A percentile compares a stretch with the other conserved stretches of the same genome.
Evolutionary conservation across 2,329 filamentous ascomycete species (phyloP).

Genomic region (Leptographium lundbergii): DNA sequence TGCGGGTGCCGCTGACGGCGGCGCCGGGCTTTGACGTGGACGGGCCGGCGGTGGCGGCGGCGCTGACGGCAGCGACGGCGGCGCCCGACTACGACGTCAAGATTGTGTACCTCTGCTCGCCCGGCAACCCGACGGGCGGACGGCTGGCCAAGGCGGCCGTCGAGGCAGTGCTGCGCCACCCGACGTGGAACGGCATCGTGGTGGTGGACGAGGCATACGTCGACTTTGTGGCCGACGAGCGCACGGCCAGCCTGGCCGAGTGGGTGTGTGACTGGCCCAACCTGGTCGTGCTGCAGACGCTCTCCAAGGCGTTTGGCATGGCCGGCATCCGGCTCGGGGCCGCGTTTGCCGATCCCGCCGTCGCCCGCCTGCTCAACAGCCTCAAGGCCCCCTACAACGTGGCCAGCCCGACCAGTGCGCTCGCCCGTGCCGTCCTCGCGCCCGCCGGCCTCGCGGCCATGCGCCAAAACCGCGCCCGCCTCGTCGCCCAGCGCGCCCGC

Average conservation of each 20-base stretch:
- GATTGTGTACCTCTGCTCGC: constrained; percentile 83
- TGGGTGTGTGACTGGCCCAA: constrained; percentile 92
- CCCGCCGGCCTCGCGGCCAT: constrained; percentile 58
- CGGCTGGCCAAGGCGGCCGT: constrained; percentile 67
- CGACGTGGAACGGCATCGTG: constrained; percentile 89
- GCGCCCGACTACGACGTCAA: constrained; percentile 52
- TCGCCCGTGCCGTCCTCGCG: constrained; percentile 63
- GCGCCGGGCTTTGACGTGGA: constrained; percentile 64
- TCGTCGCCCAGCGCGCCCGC: constrained; percentile 66
- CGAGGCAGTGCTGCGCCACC: constrained; percentile 62
- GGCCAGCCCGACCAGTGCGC: constrained; percentile 69
- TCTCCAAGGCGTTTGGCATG: constrained; percentile 95
- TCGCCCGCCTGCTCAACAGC: constrained; percentile 74
- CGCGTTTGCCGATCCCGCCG: constrained; percentile 62
- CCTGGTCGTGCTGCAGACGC: constrained; percentile 92
- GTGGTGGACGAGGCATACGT: constrained; percentile 93
- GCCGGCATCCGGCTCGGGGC: constrained; percentile 85
- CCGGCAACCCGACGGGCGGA: constrained; percentile 84
- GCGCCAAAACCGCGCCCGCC: constrained; percentile 53
- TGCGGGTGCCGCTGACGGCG: constrained; percentile 70
- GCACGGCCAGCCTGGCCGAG: constrained; percentile 64
- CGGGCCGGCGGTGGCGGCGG: constrained; percentile 51
- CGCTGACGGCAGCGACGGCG: constrained; percentile 28
- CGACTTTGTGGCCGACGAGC: constrained; percentile 67
- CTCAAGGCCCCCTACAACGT: constrained; percentile 97